phyloP scores from a whole-genome alignment of 2,329 filamentous ascomycete species.

The Penicillium sp. region DNA sequence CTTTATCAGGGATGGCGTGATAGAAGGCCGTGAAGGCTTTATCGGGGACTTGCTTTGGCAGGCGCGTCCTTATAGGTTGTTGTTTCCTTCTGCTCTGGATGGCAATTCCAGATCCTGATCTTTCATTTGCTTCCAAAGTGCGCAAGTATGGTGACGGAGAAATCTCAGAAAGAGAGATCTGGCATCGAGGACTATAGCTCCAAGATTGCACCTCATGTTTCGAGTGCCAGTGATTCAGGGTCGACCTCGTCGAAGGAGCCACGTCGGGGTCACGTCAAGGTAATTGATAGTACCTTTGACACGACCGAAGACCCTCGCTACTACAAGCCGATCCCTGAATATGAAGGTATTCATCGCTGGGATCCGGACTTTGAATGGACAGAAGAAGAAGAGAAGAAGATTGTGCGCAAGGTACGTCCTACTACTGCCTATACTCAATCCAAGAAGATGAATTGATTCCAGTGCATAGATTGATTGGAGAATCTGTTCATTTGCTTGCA shows the following conservation, averaged over 20 bases:
- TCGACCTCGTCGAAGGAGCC: conserved; percentile 13
- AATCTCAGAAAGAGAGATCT: conserved; percentile 7
- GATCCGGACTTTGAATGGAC: conserved; percentile 45
- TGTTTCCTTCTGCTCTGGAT: background rate
- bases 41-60: background rate
- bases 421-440: background rate
- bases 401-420: conserved; percentile 34
- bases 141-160: conserved; percentile 16
- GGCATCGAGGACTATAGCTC: conserved; percentile 3
- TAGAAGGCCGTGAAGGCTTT: conserved; percentile 11
- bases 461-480: conserved; percentile 37
- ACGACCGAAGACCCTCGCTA: conserved; percentile 31
- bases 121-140: background rate
- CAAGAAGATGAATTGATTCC: background rate
- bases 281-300: conserved; percentile 31
- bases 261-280: conserved; percentile 6
- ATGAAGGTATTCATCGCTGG: conserved; percentile 48
- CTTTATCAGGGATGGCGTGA: conserved; percentile 21
- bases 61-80: conserved; percentile 12
- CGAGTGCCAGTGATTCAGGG: conserved; percentile 10
- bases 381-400: conserved; percentile 39
- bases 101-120: background rate
- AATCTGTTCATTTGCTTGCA: conserved; percentile 43
- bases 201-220: conserved; percentile 8
- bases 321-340: conserved; percentile 37